Base-by-base conservation (phyloP, 192 early-diverging fungal genomes). In the Coemansia sp. region DNA sequence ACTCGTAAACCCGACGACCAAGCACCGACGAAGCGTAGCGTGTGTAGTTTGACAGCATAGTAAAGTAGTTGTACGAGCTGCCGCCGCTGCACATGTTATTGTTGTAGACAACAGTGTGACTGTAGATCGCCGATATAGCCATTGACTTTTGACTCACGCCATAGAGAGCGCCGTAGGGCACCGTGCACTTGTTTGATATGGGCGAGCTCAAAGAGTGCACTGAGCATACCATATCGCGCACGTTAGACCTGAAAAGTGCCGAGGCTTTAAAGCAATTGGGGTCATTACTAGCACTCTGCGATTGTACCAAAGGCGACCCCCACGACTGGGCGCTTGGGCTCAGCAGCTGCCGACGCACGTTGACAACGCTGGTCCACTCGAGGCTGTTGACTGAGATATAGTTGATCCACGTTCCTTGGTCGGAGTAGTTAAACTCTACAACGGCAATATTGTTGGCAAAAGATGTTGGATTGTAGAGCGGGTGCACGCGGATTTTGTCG, bases 401-500 rank as follows among this genome's bases (percentile, higher is more conserved):
- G 59, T 72, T 75, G 11, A 24, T 44, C 75, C 72, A 82, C 33
- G 12, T 34, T 8, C 22, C n/a, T n/a, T 63, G 33, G 15, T 49
- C 41, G 15, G 52, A 12, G 5, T 54, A 55, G 15, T 34, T 31
- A n/a, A 72, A 79, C 61, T 66, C 54, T 42, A 79, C 59, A 0
- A 75, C 24, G 3, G 81, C 81, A 44, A 83, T 75, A 46, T 83
- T 83, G 66, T 83, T 78, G 62, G 75, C 76, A 27, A 83, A 71
- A 2, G 72, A 72, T 1, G 41, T 31, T 3, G 49, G 20, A 24
- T 72, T 68, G 52, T 69, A 83, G 9, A 36, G 15, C 20, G 80
- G 72, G 43, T 83, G 80, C 24, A 78, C 49, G 12, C 15, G 16
- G 20, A 83, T 78, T 4, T 36, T 44, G n/a, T 49, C 40, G 8